A percentile compares a stretch with the other conserved stretches of the same genome.
These are phyloP conservation scores for Puccinia horiana DNA, from an alignment of 1,284 basidiomycete species.

Conservation along the genomic window DNA sequence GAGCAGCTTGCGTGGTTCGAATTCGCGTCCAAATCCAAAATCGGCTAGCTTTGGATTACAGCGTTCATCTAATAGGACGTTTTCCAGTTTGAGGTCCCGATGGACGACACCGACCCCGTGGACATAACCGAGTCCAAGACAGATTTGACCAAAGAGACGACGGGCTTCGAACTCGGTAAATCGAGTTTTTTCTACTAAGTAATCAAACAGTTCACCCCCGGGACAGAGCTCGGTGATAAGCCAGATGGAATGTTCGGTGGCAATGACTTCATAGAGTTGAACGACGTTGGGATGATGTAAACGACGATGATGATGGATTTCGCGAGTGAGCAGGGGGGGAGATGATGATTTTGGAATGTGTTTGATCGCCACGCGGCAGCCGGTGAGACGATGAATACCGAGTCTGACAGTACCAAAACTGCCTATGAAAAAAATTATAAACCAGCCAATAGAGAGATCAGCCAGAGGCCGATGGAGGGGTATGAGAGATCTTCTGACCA, in stretches of 20 bases:
- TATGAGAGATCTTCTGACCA: constrained; percentile 65
- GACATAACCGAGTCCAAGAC: constrained; percentile 90
- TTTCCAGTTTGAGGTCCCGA: constrained; percentile 96
- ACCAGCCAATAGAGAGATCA: not conserved
- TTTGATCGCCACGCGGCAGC: constrained; percentile 84
- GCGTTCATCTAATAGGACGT: constrained; percentile 79
- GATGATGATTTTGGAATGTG: constrained; percentile 93
- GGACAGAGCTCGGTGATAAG: constrained; percentile 96
- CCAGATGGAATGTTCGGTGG: constrained; percentile 84
- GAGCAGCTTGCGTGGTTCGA: constrained; percentile 71
- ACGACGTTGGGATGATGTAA: constrained; percentile 95
- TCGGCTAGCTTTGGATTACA: constrained; percentile 95
- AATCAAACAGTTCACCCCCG: constrained; percentile 95
- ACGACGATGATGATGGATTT: constrained; percentile 96
- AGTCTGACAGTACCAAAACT: constrained; percentile 57
- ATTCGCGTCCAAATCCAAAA: constrained; percentile 97
- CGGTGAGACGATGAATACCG: constrained; percentile 55
- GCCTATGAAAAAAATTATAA: constrained; percentile 49
- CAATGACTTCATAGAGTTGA: constrained; percentile 91
- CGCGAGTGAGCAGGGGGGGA: constrained; percentile 74
- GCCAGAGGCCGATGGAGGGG: constrained; percentile 20
- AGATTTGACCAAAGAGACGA: constrained; percentile 93
- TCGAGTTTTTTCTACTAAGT: constrained; percentile 79
- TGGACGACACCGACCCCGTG: constrained; percentile 96
- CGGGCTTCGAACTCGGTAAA: constrained; percentile 78